A percentile compares a stretch with the other conserved stretches of the same genome.
These are phyloP conservation scores for Heliosperma pusillum DNA, from an alignment of 148 eudicot species.

Conservation along the genomic window DNA sequence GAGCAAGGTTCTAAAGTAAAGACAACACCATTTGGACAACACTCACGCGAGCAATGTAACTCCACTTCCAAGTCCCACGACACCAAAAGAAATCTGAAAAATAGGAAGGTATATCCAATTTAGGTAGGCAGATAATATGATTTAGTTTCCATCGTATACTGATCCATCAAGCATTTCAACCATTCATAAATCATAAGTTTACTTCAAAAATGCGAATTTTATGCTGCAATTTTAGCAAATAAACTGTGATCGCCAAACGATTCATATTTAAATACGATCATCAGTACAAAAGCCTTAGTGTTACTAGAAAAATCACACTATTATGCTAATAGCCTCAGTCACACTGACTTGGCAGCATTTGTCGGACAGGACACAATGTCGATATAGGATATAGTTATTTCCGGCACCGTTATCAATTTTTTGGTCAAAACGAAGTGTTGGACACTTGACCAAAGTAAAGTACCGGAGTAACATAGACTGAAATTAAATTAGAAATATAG, in stretches of 20 bases:
- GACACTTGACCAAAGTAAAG: no score
- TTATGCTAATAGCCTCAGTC: background rate
- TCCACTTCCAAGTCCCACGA: conserved; percentile 77
- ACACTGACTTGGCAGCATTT: no score
- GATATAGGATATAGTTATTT: no score
- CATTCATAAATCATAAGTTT: background rate
- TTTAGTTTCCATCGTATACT: background rate
- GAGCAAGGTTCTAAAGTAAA: background rate
- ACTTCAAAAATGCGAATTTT: background rate
- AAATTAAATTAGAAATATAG: no score
- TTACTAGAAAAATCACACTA: background rate
- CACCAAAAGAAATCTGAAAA: conserved; percentile 86
- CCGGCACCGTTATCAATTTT: no score
- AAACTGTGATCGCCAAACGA: background rate
- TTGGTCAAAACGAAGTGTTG: no score
- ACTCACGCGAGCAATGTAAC: conserved; percentile 81
- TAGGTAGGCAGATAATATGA: conserved; percentile 3
- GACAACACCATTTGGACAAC: background rate
- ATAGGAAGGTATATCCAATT: background rate
- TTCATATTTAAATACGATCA: background rate
- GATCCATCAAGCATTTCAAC: background rate
- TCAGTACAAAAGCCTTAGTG: background rate
- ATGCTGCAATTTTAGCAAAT: background rate
- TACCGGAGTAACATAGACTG: no score
- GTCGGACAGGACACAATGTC: no score